Percentiles rank a stretch among this genome's conserved stretches.
Conservation (phyloP, 495 filamentous ascomycete genomes). For the Daldinia vernicosa region DNA sequence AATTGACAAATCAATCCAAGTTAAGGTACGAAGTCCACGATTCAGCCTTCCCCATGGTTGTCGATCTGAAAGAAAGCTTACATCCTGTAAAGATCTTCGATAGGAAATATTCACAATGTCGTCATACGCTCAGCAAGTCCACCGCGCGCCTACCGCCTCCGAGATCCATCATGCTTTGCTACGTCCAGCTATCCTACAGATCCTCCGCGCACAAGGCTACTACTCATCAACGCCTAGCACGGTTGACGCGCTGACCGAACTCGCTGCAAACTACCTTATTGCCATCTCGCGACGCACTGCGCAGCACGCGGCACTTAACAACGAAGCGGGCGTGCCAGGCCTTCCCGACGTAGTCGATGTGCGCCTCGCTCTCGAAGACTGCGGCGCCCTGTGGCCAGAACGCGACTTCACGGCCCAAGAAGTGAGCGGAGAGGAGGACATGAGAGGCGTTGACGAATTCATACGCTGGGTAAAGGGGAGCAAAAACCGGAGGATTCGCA, state of each 20-base stretch:
- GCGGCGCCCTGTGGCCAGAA: conserved; percentile 70
- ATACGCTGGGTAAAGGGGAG: conserved; percentile 76
- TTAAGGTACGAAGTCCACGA: not conserved
- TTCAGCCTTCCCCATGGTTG: not conserved
- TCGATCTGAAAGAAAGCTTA: not conserved
- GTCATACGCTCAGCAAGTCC: conserved; percentile 1
- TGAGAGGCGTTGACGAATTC: conserved; percentile 75
- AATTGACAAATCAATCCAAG: not conserved
- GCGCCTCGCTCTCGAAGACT: conserved; percentile 81
- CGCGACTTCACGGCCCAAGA: conserved; percentile 37
- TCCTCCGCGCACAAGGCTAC: conserved; percentile 87
- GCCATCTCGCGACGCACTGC: conserved; percentile 72
- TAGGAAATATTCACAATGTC: conserved; percentile 10
- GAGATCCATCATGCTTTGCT: conserved; percentile 69
- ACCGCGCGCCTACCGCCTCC: conserved; percentile 9
- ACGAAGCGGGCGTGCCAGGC: conserved; percentile 42
- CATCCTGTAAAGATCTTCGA: not conserved
- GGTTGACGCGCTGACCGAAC: conserved; percentile 78
- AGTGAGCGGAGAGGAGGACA: conserved; percentile 67
- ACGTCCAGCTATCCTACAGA: conserved; percentile 82
- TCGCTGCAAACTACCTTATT: conserved; percentile 76
- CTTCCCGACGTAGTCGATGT: conserved; percentile 73
- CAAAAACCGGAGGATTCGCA: conserved; percentile 72
- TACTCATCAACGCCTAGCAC: conserved; percentile 77
- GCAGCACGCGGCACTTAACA: conserved; percentile 62